These are phyloP conservation scores for Geotrichum carabidarum DNA, from an alignment of 1,139 yeast species.

Conservation along the genomic window DNA sequence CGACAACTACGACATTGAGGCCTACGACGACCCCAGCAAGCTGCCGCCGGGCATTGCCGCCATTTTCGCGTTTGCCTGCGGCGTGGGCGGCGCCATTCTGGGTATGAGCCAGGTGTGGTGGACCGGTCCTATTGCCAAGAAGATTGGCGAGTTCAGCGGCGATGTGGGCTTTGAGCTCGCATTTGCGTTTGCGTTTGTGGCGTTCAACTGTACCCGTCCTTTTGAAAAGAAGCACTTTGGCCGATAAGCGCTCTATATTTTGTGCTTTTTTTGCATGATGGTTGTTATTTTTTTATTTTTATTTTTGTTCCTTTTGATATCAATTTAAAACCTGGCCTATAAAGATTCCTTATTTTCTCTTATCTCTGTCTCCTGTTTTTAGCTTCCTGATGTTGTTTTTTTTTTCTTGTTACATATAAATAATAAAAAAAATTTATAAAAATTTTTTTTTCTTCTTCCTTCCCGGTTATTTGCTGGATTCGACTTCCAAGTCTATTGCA, in stretches of 20 bases:
- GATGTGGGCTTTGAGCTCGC: slow-evolving; percentile 86
- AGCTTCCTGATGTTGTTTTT: not conserved
- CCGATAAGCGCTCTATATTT: slow-evolving; percentile 21
- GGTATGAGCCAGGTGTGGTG: slow-evolving; percentile 90
- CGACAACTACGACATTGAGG: slow-evolving; percentile 56
- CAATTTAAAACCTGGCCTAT: not conserved
- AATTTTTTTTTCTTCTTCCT: no score
- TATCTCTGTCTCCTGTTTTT: not conserved
- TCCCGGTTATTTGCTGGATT: no score
- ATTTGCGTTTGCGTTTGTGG: slow-evolving; percentile 61
- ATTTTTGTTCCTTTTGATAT: not conserved
- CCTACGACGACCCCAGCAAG: slow-evolving; percentile 50
- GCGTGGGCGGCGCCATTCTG: slow-evolving; percentile 76
- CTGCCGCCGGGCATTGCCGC: slow-evolving; percentile 80
- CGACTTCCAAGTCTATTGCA: no score
- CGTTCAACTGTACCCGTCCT: slow-evolving; percentile 57
- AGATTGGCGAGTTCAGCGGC: slow-evolving; percentile 68
- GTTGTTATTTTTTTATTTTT: not conserved
- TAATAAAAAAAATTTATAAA: no score
- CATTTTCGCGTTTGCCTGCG: slow-evolving; percentile 68
- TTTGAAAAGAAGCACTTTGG: slow-evolving; percentile 45
- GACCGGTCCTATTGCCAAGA: slow-evolving; percentile 58
- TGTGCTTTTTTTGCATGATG: not conserved
- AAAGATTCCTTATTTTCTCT: not conserved
- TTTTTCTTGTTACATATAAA: not conserved